A percentile compares a stretch with the other conserved stretches of the same genome.
These are phyloP conservation scores for Rhodotorula kratochvilovae DNA, from an alignment of 768 basidiomycete genomes.

Conservation along the genomic window DNA sequence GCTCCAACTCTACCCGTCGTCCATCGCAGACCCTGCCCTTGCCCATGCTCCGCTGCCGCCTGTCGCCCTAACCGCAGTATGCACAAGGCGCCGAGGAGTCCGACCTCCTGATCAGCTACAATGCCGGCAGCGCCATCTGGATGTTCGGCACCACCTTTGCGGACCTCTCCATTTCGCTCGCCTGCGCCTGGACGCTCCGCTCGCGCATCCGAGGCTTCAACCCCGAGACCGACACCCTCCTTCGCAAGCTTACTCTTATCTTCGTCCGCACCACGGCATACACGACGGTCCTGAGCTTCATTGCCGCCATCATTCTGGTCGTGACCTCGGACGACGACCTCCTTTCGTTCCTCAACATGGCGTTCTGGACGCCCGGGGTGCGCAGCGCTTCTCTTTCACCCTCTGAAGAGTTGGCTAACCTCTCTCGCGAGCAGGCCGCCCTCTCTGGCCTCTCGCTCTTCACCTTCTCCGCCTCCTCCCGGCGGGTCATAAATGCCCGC, in stretches of 20 bases:
- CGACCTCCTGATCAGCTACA: neutral
- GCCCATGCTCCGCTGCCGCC: no score
- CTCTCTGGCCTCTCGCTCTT: constrained; percentile 11
- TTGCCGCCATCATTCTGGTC: neutral
- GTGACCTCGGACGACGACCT: neutral
- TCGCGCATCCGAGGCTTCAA: constrained; percentile 1
- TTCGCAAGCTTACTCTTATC: neutral
- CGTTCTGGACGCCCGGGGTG: neutral
- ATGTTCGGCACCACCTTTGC: constrained; percentile 1
- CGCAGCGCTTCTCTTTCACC: neutral
- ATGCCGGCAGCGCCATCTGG: neutral
- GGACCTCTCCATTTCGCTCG: constrained; percentile 13
- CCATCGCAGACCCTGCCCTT: no score
- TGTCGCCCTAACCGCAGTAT: no score
- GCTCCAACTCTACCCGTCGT: no score
- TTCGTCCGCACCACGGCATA: constrained; percentile 11
- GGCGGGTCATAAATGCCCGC: neutral
- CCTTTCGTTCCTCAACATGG: neutral
- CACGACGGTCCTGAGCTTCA: constrained; percentile 1
- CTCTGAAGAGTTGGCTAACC: neutral
- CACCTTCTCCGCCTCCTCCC: constrained; percentile 1
- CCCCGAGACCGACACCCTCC: constrained; percentile 3
- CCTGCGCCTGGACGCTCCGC: neutral
- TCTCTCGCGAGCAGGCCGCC: neutral
- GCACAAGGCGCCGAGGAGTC: neutral